These are phyloP conservation scores for Periconia sp. DNA, from an alignment of 2,329 filamentous ascomycete species.

Conservation along the genomic window DNA sequence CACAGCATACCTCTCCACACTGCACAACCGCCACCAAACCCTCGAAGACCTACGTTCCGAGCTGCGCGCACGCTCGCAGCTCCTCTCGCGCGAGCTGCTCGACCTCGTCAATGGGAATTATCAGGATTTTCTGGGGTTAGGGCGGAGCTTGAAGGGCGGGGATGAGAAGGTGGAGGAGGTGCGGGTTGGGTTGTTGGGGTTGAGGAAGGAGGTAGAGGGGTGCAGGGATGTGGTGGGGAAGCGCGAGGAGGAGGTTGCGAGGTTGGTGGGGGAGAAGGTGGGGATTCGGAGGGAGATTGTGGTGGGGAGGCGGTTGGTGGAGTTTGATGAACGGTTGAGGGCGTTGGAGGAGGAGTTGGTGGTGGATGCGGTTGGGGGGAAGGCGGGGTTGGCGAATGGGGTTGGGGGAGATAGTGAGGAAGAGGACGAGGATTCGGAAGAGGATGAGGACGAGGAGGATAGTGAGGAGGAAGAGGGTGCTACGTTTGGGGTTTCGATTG, in stretches of 20 bases:
- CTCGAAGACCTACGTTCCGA: slow-evolving; percentile 90
- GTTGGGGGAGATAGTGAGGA: slow-evolving; percentile 23
- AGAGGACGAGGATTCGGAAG: slow-evolving; percentile 32
- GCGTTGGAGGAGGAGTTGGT: slow-evolving; percentile 66
- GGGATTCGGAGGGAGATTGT: slow-evolving; percentile 67
- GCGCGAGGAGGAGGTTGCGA: slow-evolving; percentile 64
- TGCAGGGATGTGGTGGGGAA: slow-evolving; percentile 67
- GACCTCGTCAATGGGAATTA: slow-evolving; percentile 97
- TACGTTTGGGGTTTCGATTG: slow-evolving; percentile 34
- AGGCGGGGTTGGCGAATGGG: slow-evolving; percentile 14
- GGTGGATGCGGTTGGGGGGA: slow-evolving; percentile 44
- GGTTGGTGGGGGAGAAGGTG: slow-evolving; percentile 70
- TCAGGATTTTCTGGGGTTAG: slow-evolving; percentile 82
- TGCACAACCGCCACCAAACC: slow-evolving; percentile 88
- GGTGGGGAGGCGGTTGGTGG: slow-evolving; percentile 62
- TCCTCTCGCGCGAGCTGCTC: slow-evolving; percentile 81
- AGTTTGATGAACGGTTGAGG: slow-evolving; percentile 64
- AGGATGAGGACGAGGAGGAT: slow-evolving; percentile 39
- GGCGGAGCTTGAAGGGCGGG: slow-evolving; percentile 78
- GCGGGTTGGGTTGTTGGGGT: slow-evolving; percentile 81
- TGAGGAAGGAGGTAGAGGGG: slow-evolving; percentile 77
- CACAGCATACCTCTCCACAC: slow-evolving; percentile 76
- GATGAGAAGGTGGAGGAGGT: slow-evolving; percentile 92
- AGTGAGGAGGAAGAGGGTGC: slow-evolving; percentile 31
- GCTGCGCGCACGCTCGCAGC: slow-evolving; percentile 75